Evolutionary conservation across 768 basidiomycete species (phyloP).

Genomic region (Lentinula raphanica): DNA sequence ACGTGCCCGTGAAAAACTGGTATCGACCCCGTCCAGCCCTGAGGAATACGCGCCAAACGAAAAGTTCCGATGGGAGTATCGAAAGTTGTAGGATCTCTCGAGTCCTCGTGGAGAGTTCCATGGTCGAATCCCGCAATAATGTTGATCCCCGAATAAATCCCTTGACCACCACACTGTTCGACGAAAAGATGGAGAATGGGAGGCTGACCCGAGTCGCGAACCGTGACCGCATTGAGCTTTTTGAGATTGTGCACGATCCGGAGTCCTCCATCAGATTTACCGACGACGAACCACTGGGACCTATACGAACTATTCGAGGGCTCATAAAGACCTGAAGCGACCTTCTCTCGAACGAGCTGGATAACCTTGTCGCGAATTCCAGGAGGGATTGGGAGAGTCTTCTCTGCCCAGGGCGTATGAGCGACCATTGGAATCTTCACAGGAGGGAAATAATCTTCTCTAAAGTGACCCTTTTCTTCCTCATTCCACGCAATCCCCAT

Average conservation of each 20-base stretch:
- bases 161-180: conserved; percentile 13
- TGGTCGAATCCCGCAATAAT: conserved; percentile 25
- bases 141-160: conserved; percentile 11
- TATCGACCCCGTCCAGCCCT: too few species aligned
- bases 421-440: conserved; percentile 14
- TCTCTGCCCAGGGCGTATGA: conserved; percentile 20
- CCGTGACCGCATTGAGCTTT: too few species aligned
- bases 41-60: too few species aligned
- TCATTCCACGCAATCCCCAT: conserved; percentile 17
- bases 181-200: too few species aligned
- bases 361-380: conserved; percentile 11
- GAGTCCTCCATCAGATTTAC: conserved; percentile 16
- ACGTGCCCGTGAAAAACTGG: conserved; percentile 26
- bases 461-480: conserved; percentile 12
- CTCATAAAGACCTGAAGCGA: conserved; percentile 13
- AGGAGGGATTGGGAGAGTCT: conserved; percentile 14
- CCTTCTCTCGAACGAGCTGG: conserved; percentile 12
- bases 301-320: conserved; percentile 4
- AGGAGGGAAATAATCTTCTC: conserved; percentile 16
- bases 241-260: conserved; percentile 20
- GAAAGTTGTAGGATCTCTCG: too few species aligned
- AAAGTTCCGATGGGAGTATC: too few species aligned
- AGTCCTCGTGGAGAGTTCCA: conserved; percentile 16
- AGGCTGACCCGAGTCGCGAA: too few species aligned
- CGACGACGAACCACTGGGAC: too few species aligned